Evolutionary conservation across 139 green algal species (phyloP), one percentile per base, ranked within the genome.

Genomic region (Microglena sp.): DNA sequence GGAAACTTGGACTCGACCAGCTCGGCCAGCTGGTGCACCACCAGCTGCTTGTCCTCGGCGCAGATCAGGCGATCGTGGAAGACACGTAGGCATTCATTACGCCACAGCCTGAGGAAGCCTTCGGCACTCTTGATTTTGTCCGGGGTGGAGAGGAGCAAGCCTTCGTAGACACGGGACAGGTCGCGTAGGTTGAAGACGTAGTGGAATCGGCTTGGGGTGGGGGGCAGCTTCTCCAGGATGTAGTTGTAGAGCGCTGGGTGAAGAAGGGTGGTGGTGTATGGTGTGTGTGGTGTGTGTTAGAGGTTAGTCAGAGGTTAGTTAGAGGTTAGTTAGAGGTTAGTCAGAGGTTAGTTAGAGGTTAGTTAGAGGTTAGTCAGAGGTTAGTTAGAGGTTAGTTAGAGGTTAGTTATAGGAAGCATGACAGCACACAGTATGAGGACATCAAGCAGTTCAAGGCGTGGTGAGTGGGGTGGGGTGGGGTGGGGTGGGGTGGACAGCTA

Each of bases 111-210:
- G 15, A 91, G 61, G 71, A 90, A 85, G 24, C 74, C 40, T 45
- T 76, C 65, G 1, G 67, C 61, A 8, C 53, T 77, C 32, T 53
- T 43, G 29, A 65, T 45, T 60, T 69, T 69, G 60, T 74, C 68
- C 26, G 53, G 35, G 1, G 60, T 69, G 40, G 79, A 71, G 29
- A 86, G 71, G 53, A 86, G 72, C 64, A 93, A 72, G 4, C 86
- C 86, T 71, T 91, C 75, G 65, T 81, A 90, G 33, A 77, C 59
- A 36, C 61, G 62, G n/a, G 40, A n/a, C 5, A 93, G 72, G 79
- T 93, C 86, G 30, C 86, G 69, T 53, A 93, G 78, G 76, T 93
- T 93, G 76, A 93, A 93, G 55, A 91, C 84, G 83, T 93, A 93
- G 64, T 90, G 83, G 74, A 93, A 93, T 60, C 84, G 77, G 1